Base-by-base conservation (phyloP, 2,329 filamentous ascomycete species). In the Fusarium mangiferae region DNA sequence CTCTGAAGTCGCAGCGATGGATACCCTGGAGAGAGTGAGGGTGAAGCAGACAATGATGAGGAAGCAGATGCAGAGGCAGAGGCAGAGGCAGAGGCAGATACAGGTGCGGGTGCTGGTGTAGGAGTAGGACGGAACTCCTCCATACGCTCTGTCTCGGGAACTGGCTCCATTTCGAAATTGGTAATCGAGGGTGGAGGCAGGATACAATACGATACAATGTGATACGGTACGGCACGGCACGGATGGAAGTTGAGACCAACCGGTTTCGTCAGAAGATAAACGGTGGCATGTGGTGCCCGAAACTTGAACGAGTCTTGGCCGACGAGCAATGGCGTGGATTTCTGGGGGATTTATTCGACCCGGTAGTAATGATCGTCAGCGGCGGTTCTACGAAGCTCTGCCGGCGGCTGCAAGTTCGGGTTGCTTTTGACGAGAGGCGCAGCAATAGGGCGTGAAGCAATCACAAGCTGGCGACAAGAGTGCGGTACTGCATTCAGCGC, bases 111-210 rank as follows among this genome's bases (percentile, higher is more conserved):
- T 45, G 90, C 83, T 74, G 89, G 88, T 44, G 90, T 83, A 73
- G 89, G 89, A 59, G 88, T 87, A 62, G 89, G 83, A 70, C 86
- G 87, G 79, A 92, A 92, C 80, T 89, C 89, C 85, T 91, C 90
- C 87, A 92, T 90, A 73, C 89, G 86, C 84, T 92, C 89, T 56
- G 90, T 90, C 84, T 92, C 90, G 75, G 90, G 90, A 78, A 92
- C 90, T 66, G 90, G 89, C 82, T 92, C 90, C 90, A 92, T 92
- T 76, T 77, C 81, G 80, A 70, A 65, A 67, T 75, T 70, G 74
- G 62, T 70, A 66, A 68, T 71, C 68, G 64, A 44, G 45, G 24
- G 56, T 69, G 66, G 70, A 64, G 62, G 62, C 44, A 66, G 45
- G 51, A 68, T 58, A 58, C 33, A 35, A 64, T 39, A 62, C 36